Conservation (phyloP, 2,329 filamentous ascomycete species). For the Xylaria sp. region DNA sequence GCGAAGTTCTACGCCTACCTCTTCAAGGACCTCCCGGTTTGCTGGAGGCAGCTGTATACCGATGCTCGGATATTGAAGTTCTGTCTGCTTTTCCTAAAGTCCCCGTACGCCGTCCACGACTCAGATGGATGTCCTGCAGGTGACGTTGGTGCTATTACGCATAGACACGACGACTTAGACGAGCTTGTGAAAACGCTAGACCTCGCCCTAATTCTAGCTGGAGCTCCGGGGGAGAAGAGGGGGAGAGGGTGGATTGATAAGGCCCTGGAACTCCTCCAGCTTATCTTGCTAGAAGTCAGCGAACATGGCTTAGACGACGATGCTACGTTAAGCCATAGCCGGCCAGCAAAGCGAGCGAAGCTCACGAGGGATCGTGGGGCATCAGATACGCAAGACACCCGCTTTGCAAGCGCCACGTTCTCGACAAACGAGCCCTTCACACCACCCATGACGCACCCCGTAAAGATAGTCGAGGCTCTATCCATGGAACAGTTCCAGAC, state of each 20-base stretch:
- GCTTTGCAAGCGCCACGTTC: conserved; percentile 33
- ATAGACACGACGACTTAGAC: conserved; percentile 47
- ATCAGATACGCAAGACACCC: neutral
- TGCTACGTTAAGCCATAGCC: neutral
- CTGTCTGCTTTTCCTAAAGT: conserved; percentile 42
- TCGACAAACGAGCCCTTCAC: conserved; percentile 48
- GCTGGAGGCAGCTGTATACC: conserved; percentile 75
- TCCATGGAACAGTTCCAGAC: conserved; percentile 65
- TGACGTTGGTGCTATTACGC: conserved; percentile 21
- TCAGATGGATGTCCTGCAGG: neutral
- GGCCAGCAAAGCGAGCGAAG: conserved; percentile 31
- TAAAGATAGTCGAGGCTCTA: conserved; percentile 51
- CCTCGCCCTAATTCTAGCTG: conserved; percentile 76
- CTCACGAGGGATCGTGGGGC: neutral
- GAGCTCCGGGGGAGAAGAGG: conserved; percentile 60
- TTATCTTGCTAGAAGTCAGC: conserved; percentile 13
- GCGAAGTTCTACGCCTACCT: conserved; percentile 73
- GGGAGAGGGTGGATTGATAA: conserved; percentile 57
- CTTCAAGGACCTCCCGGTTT: conserved; percentile 67
- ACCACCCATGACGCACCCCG: conserved; percentile 49
- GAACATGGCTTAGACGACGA: neutral
- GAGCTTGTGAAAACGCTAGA: conserved; percentile 72
- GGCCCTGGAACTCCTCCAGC: conserved; percentile 51
- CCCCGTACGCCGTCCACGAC: conserved; percentile 21
- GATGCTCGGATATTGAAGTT: conserved; percentile 72